A percentile compares a stretch with the other conserved stretches of the same genome.
Conservation (phyloP, 2,329 filamentous ascomycete species). For the Arthrobotrys musiformis region DNA sequence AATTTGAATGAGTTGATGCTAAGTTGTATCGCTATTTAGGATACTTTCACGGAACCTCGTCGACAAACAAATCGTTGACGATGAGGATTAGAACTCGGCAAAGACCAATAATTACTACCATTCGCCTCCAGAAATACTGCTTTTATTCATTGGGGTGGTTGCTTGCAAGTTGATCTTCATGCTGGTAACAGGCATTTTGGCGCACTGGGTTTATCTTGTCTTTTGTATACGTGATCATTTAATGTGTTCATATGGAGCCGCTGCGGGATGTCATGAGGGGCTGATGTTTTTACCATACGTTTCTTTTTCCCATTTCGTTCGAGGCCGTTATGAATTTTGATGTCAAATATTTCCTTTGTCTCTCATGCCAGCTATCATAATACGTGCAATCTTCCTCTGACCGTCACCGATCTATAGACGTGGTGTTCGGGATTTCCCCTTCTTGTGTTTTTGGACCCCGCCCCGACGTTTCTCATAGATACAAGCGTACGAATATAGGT, state of each 20-base stretch:
- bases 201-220: slow-evolving; percentile 19
- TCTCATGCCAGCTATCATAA: neutral
- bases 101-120: neutral
- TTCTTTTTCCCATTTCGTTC: neutral
- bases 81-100: slow-evolving; percentile 28
- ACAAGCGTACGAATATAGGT: too few species aligned
- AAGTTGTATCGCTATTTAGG: slow-evolving; percentile 14
- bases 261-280: slow-evolving; percentile 17
- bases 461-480: too few species aligned
- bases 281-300: neutral
- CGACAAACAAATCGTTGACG: slow-evolving; percentile 53
- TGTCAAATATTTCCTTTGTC: neutral
- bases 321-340: slow-evolving; percentile 37
- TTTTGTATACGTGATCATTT: slow-evolving; percentile 26
- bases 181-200: slow-evolving; percentile 48
- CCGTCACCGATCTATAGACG: too few species aligned
- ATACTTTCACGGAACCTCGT: slow-evolving; percentile 51
- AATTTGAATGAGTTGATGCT: neutral
- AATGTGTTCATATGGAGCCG: slow-evolving; percentile 5
- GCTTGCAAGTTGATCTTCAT: slow-evolving; percentile 6
- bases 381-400: neutral
- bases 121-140: neutral
- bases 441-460: too few species aligned
- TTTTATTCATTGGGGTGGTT: slow-evolving; percentile 2
- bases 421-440: too few species aligned